Percentiles rank a stretch among this genome's conserved stretches.
Evolutionary conservation across 2,329 filamentous ascomycete genomes (phyloP).

Genomic region (Capronia americana): DNA sequence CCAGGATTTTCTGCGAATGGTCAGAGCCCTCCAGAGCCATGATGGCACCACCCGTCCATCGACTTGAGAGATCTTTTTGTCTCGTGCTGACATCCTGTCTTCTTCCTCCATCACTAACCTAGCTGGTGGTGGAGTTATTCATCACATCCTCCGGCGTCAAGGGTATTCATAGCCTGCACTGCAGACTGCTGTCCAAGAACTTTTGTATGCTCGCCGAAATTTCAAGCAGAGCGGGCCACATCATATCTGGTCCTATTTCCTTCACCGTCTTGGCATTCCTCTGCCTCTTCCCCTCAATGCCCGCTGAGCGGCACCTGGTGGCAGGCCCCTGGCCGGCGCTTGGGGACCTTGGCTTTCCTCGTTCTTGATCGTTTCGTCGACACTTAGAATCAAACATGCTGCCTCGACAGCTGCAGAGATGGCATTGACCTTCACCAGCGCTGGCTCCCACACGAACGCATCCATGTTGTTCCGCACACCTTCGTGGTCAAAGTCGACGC

Average conservation of each 20-base stretch:
- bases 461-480: slow-evolving; percentile 94
- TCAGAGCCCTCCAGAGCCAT: background rate
- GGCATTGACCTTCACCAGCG: slow-evolving; percentile 94
- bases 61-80: background rate
- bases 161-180: background rate
- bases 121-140: background rate
- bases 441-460: slow-evolving; percentile 96
- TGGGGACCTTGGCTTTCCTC: slow-evolving; percentile 89
- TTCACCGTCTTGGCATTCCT: slow-evolving; percentile 84
- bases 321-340: slow-evolving; percentile 75
- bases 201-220: background rate
- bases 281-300: slow-evolving; percentile 82
- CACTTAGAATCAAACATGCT: slow-evolving; percentile 90
- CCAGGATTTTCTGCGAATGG: background rate
- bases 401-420: slow-evolving; percentile 96
- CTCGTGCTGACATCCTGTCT: background rate
- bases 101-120: background rate
- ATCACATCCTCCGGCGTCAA: background rate
- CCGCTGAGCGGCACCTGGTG: slow-evolving; percentile 84
- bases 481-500: slow-evolving; percentile 92
- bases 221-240: background rate
- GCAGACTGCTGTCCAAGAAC: background rate
- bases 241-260: background rate
- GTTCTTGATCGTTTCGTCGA: slow-evolving; percentile 98
- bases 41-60: background rate